Conservation (phyloP, 495 filamentous ascomycete species). For the Xylaria telfairii region DNA sequence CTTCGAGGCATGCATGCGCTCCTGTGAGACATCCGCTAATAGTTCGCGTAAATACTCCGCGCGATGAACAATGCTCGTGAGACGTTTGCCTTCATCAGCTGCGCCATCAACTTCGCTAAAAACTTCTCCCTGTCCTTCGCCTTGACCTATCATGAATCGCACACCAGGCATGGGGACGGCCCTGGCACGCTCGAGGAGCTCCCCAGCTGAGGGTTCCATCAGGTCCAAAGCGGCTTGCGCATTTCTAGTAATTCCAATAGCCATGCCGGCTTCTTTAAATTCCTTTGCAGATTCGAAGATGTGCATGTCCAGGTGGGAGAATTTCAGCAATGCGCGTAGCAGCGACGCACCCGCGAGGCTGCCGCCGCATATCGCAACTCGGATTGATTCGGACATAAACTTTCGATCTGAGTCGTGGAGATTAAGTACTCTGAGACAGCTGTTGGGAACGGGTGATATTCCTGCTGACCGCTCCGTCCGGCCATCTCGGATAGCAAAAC, state of each 20-base stretch:
- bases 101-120: conserved; percentile 2
- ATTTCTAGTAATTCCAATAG: conserved; percentile 18
- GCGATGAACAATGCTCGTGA: conserved; percentile 29
- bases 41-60: conserved; percentile 25
- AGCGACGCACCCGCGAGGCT: conserved; percentile 32
- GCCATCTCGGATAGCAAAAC: neutral
- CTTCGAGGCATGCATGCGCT: conserved; percentile 31
- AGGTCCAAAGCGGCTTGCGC: conserved; percentile 20
- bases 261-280: conserved; percentile 35
- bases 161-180: conserved; percentile 28
- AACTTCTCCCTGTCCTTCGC: neutral
- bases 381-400: neutral
- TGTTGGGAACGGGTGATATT: neutral
- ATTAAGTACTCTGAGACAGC: neutral
- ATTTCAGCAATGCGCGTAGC: conserved; percentile 30
- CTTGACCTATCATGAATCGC: conserved; percentile 27
- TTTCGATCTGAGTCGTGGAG: neutral
- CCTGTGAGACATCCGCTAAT: conserved; percentile 11
- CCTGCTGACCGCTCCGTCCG: neutral
- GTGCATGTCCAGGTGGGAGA: conserved; percentile 33
- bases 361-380: conserved; percentile 33
- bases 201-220: conserved; percentile 1
- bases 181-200: conserved; percentile 22
- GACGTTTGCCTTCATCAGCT: conserved; percentile 1
- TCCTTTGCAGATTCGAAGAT: conserved; percentile 34